phyloP scores from a whole-genome alignment of 192 early-diverging fungal genomes.

The Allomyces macrogynus region DNA sequence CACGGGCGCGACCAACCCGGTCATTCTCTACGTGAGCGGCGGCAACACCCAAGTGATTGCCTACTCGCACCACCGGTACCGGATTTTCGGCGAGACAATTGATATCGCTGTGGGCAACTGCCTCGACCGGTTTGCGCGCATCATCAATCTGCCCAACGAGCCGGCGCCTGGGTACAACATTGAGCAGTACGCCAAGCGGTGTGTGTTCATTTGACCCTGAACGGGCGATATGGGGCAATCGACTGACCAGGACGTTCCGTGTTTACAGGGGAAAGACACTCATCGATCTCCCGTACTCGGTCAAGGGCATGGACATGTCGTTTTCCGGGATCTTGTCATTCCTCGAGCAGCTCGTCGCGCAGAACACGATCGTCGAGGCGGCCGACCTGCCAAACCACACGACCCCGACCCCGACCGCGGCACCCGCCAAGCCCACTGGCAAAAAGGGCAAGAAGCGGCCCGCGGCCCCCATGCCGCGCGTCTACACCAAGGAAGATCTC shows the following conservation, averaged over 20 bases:
- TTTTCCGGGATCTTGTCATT: constrained; percentile 87
- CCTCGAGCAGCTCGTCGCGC: constrained; percentile 50
- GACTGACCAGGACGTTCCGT: background rate
- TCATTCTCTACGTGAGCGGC: constrained; percentile 91
- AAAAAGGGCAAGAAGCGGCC: background rate
- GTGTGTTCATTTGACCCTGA: background rate
- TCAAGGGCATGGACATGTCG: constrained; percentile 99
- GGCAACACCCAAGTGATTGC: constrained; percentile 99
- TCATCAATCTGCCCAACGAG: constrained; percentile 81
- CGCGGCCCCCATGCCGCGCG: constrained; percentile 1
- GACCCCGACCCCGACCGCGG: background rate
- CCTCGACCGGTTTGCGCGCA: constrained; percentile 87
- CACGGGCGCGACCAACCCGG: constrained; percentile 79
- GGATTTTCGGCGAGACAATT: constrained; percentile 95
- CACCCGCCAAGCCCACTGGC: background rate
- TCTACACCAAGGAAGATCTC: constrained; percentile 59
- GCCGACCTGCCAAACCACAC: constrained; percentile 3
- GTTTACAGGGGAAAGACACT: constrained; percentile 49
- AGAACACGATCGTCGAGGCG: constrained; percentile 10
- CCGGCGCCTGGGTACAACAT: constrained; percentile 97
- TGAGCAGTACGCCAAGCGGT: constrained; percentile 83
- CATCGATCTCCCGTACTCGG: constrained; percentile 80
- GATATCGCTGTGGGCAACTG: constrained; percentile 98
- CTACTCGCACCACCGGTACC: constrained; percentile 73
- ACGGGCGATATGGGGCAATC: background rate